Conservation (phyloP, 805 yeast genomes). For the Isabelozyma gotoi region DNA sequence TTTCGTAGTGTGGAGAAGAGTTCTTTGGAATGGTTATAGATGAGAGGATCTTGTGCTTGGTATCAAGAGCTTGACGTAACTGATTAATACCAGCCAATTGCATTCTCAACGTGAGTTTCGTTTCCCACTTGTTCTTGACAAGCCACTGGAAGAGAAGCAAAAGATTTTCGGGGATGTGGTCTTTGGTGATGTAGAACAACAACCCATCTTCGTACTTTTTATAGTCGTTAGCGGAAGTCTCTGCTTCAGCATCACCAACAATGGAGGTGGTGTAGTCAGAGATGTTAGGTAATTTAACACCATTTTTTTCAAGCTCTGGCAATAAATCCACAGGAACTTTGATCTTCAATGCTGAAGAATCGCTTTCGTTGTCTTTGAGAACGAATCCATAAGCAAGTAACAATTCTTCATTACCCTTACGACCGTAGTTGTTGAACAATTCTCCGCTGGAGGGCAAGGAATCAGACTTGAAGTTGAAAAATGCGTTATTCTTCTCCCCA, state of each 20-base stretch:
- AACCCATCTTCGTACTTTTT: slow-evolving; percentile 28
- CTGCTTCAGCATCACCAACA: slow-evolving; percentile 8
- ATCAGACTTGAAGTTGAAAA: slow-evolving; percentile 45
- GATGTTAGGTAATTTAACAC: slow-evolving; percentile 36
- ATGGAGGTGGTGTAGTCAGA: slow-evolving; percentile 41
- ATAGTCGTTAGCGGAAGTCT: slow-evolving; percentile 6
- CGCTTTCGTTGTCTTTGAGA: slow-evolving; percentile 55
- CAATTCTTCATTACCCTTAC: slow-evolving; percentile 82
- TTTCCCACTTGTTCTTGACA: slow-evolving; percentile 51
- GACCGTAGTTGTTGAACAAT: slow-evolving; percentile 80
- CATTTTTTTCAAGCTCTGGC: slow-evolving; percentile 29
- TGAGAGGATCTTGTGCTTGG: slow-evolving; percentile 45
- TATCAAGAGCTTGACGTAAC: slow-evolving; percentile 48
- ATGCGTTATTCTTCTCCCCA: slow-evolving; percentile 11
- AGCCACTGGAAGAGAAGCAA: slow-evolving; percentile 55
- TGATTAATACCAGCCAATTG: slow-evolving; percentile 61
- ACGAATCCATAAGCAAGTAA: slow-evolving; percentile 82
- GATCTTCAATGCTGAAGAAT: slow-evolving; percentile 58
- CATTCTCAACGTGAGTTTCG: slow-evolving; percentile 48
- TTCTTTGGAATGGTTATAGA: slow-evolving; percentile 22
- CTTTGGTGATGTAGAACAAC: slow-evolving; percentile 38
- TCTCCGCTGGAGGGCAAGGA: slow-evolving; percentile 40
- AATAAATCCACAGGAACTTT: slow-evolving; percentile 43
- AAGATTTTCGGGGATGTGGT: slow-evolving; percentile 42
- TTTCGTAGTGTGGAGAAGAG: slow-evolving; percentile 9